phyloP scores from a whole-genome alignment of 192 early-diverging fungal species.

The Backusella macrospora region DNA sequence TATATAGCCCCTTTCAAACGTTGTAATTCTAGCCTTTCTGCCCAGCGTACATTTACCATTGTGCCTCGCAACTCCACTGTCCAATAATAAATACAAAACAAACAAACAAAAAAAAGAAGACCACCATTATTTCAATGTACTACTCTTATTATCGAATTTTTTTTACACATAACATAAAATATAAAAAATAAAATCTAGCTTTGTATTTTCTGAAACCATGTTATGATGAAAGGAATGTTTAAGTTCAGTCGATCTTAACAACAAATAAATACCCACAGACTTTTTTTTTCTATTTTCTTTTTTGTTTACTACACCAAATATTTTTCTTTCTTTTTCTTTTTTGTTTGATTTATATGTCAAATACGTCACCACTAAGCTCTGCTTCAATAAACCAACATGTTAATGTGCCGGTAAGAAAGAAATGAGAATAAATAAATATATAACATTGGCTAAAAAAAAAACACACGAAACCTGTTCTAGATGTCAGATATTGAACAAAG shows the following conservation, averaged over 20 bases:
- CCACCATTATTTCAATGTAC: no score
- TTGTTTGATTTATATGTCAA: not conserved
- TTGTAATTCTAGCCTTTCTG: slow-evolving; percentile 5
- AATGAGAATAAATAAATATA: not conserved
- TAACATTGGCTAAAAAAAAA: slow-evolving; percentile 1
- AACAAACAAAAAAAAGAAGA: not conserved
- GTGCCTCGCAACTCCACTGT: not conserved
- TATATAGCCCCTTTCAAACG: slow-evolving; percentile 3
- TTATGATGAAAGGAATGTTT: slow-evolving; percentile 4
- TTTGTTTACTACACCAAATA: not conserved
- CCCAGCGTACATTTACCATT: not conserved
- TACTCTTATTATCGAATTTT: not conserved
- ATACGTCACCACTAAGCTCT: not conserved
- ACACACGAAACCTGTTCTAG: not conserved
- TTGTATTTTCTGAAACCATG: not conserved
- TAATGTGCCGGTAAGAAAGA: not conserved
- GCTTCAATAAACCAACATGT: not conserved
- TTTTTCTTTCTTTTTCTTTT: slow-evolving; percentile 8
- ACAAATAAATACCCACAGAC: not conserved
- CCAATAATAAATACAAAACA: not conserved
- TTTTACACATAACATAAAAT: not conserved
- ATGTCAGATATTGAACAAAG: slow-evolving; percentile 15
- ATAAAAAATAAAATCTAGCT: not conserved
- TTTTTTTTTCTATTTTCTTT: not conserved
- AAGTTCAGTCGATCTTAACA: slow-evolving; percentile 1